Conservation (phyloP, 2,329 filamentous ascomycete genomes). For the Allantophomopsis lycopodina region DNA sequence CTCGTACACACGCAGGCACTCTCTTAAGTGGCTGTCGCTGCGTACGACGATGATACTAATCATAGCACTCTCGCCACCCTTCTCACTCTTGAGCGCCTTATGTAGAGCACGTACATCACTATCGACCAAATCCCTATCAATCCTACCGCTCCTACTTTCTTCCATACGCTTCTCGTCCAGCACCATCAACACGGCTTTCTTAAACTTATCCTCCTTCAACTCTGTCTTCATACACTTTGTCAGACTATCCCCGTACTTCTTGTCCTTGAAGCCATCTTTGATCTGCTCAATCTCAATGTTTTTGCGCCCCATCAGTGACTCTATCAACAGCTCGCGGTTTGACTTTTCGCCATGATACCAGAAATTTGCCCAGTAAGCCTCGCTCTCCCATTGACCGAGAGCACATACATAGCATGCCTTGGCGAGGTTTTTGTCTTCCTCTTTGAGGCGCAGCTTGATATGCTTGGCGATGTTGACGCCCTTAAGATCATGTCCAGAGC, state of each 20-base stretch:
- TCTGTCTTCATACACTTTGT: conserved; percentile 82
- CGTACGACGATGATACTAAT: conserved; percentile 70
- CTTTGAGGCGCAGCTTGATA: conserved; percentile 63
- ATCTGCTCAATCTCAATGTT: conserved; percentile 81
- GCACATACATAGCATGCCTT: conserved; percentile 87
- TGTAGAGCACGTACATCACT: conserved; percentile 63
- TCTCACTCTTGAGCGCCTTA: conserved; percentile 52
- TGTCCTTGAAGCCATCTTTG: conserved; percentile 80
- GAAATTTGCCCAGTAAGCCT: conserved; percentile 96
- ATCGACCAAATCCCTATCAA: conserved; percentile 47
- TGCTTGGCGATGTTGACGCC: conserved; percentile 80
- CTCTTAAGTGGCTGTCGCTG: conserved; percentile 69
- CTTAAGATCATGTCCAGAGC: conserved; percentile 41
- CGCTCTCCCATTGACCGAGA: conserved; percentile 79
- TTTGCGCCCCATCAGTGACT: conserved; percentile 77
- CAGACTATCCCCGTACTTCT: conserved; percentile 76
- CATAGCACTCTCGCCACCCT: conserved; percentile 80
- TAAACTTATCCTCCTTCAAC: conserved; percentile 92
- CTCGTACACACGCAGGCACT: conserved; percentile 69
- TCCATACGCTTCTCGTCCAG: conserved; percentile 77
- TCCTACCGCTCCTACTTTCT: conserved; percentile 30
- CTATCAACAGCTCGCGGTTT: conserved; percentile 79
- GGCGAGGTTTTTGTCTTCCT: conserved; percentile 62
- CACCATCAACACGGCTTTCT: conserved; percentile 70
- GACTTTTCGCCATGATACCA: conserved; percentile 88